phyloP scores from a whole-genome alignment of 345 rosid genomes.

The Rhizophora mangle region DNA sequence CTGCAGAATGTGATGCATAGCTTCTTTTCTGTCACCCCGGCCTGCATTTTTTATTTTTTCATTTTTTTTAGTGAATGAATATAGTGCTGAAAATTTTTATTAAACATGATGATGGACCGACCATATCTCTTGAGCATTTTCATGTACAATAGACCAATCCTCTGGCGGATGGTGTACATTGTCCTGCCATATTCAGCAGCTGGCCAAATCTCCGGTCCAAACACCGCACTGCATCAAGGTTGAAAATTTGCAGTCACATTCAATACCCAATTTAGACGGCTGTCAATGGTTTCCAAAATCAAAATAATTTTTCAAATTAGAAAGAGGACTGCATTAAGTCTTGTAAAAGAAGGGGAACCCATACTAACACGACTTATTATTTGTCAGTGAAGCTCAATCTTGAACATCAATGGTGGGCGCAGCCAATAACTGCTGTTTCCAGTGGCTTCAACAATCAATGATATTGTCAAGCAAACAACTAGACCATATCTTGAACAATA shows the following conservation, averaged over 20 bases:
- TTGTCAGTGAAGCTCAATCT: too few species aligned
- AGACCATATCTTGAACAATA: too few species aligned
- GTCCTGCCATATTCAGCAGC: slow-evolving; percentile 98
- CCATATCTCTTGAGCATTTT: slow-evolving; percentile 85
- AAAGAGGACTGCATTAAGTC: neutral
- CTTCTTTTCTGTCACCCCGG: neutral
- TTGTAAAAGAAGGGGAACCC: too few species aligned
- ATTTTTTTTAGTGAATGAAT: neutral
- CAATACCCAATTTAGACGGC: neutral
- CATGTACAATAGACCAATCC: slow-evolving; percentile 91
- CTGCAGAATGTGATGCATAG: neutral
- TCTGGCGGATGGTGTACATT: slow-evolving; percentile 91
- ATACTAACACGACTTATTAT: too few species aligned
- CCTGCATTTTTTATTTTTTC: neutral
- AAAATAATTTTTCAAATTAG: neutral
- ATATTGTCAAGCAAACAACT: too few species aligned
- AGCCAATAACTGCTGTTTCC: too few species aligned
- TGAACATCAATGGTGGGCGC: too few species aligned
- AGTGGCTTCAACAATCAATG: too few species aligned
- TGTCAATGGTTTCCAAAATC: neutral
- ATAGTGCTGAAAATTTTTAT: neutral
- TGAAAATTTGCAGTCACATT: slow-evolving; percentile 29
- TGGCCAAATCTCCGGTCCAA: slow-evolving; percentile 98
- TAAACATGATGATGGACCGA: slow-evolving; percentile 21
- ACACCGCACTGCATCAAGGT: slow-evolving; percentile 85